These are phyloP conservation scores for Brachypodium distachyon DNA, from an alignment of 202 grass and related monocot genomes.

Conservation along the genomic window DNA sequence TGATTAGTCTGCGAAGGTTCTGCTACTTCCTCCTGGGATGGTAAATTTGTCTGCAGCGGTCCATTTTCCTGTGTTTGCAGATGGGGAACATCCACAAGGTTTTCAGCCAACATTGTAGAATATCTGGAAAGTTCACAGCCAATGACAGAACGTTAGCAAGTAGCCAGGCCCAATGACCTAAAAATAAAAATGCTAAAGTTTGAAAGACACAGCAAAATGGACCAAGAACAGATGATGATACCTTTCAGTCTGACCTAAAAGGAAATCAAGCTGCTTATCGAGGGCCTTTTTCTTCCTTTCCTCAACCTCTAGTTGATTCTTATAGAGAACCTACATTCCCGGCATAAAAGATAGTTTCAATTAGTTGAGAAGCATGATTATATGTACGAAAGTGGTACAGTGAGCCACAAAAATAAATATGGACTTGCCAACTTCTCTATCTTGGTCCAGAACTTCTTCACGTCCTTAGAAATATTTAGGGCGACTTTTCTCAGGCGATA, in stretches of 20 bases:
- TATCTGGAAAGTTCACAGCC: slow-evolving; percentile 49
- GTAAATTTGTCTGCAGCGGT: slow-evolving; percentile 3
- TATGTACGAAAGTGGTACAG: not conserved
- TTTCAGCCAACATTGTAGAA: slow-evolving; percentile 99
- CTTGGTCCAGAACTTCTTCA: slow-evolving; percentile 99
- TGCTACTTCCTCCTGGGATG: slow-evolving; percentile 32
- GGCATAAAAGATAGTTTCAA: slow-evolving; percentile 15
- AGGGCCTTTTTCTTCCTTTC: slow-evolving; percentile 96
- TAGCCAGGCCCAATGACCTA: not conserved
- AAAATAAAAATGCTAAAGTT: not conserved
- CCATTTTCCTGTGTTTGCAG: slow-evolving; percentile 35
- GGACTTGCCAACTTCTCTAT: slow-evolving; percentile 91
- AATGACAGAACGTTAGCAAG: slow-evolving; percentile 15
- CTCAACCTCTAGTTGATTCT: slow-evolving; percentile 85
- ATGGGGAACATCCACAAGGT: slow-evolving; percentile 62
- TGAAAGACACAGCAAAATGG: not conserved
- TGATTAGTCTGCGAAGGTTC: slow-evolving; percentile 27
- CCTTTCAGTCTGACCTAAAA: slow-evolving; percentile 97
- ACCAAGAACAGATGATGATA: slow-evolving; percentile 20
- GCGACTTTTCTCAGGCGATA: slow-evolving; percentile 89
- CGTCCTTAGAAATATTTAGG: slow-evolving; percentile 95
- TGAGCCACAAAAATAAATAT: not conserved
- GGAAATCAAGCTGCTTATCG: slow-evolving; percentile 97
- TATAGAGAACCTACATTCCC: slow-evolving; percentile 76
- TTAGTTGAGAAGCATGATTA: not conserved